Conservation (phyloP, 306 rosid species). For the Myrica gale region DNA sequence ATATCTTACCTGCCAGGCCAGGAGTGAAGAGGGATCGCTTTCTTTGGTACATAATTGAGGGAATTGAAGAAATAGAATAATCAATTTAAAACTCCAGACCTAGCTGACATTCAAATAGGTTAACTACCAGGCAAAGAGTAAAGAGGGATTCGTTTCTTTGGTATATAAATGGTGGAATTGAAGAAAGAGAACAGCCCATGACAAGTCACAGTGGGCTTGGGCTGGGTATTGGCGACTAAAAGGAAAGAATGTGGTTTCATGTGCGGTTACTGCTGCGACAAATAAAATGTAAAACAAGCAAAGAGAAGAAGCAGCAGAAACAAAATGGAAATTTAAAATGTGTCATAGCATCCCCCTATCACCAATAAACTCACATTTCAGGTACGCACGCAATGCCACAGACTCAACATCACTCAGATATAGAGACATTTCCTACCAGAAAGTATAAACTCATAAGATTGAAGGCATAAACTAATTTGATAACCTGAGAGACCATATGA, state of each 20-base stretch:
- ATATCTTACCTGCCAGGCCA: no score
- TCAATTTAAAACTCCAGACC: no score
- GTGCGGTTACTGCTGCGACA: not conserved
- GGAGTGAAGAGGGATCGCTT: no score
- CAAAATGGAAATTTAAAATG: not conserved
- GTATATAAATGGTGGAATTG: no score
- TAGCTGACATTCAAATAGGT: no score
- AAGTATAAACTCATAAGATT: not conserved
- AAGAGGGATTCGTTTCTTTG: no score
- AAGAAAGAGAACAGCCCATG: no score
- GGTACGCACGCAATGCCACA: not conserved
- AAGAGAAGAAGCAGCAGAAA: not conserved
- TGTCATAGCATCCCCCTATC: not conserved
- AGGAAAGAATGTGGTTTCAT: not conserved
- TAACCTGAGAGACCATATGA: not conserved
- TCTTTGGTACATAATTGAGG: no score
- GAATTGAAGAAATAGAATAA: no score
- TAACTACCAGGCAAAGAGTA: no score
- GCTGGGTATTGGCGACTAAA: not conserved
- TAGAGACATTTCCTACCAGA: not conserved
- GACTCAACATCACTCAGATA: not conserved
- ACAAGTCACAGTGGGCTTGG: not conserved
- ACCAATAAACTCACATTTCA: not conserved
- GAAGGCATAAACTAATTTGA: not conserved
- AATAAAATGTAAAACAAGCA: slow-evolving; percentile 1